Conservation (phyloP, 2,329 filamentous ascomycete species). For the Alternaria arborescens region DNA sequence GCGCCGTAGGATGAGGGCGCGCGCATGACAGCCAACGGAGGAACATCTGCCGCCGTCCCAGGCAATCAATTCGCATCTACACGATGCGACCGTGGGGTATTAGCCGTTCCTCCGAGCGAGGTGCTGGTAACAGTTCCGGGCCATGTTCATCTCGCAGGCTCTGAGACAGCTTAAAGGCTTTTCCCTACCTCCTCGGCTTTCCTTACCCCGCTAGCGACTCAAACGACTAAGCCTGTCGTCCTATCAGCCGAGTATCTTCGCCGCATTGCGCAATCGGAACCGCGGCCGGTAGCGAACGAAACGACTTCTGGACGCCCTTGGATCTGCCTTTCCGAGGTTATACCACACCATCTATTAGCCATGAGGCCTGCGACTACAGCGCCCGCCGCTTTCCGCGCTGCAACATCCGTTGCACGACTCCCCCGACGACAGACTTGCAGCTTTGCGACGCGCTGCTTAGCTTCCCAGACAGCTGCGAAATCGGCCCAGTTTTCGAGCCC, state of each 20-base stretch:
- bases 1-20: conserved; percentile 16
- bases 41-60: conserved; percentile 17
- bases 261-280: conserved; percentile 27
- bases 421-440: conserved; percentile 31
- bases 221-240: conserved; percentile 13
- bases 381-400: conserved; percentile 37
- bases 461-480: conserved; percentile 34
- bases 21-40: conserved; percentile 18
- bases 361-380: conserved; percentile 45
- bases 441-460: conserved; percentile 45
- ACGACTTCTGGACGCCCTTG: conserved; percentile 22
- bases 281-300: conserved; percentile 38
- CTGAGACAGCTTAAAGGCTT: conserved; percentile 22
- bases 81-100: conserved; percentile 17
- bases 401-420: conserved; percentile 31
- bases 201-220: conserved; percentile 43
- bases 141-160: conserved; percentile 17
- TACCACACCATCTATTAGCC: conserved; percentile 26
- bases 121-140: conserved; percentile 24
- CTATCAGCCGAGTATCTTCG: conserved; percentile 22
- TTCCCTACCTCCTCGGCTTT: conserved; percentile 36
- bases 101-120: conserved; percentile 23
- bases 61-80: conserved; percentile 21
- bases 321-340: conserved; percentile 39
- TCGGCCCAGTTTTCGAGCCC: conserved; percentile 32